Base-by-base conservation (phyloP, 352 stramenopile genomes). In the Pythium apleroticum region DNA sequence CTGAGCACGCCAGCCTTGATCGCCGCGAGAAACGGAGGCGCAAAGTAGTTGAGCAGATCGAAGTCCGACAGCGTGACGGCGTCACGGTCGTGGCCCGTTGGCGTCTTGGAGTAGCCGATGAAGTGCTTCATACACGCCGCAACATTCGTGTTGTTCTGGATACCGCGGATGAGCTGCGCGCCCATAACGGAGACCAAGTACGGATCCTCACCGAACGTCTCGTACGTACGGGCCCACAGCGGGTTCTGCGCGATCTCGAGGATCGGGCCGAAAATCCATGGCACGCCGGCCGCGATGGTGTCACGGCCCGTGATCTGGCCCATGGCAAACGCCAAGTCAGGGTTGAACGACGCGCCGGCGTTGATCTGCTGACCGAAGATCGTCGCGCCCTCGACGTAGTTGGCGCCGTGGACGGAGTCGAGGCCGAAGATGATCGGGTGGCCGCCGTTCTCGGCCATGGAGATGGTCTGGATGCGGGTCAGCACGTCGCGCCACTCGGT, bases 71-170 rank as follows among this genome's bases (percentile, higher is more conserved):
- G 57, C 0, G 81, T 85, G 48, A 96, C 90, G 4, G 73, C 81
- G 2, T 78, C 80, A 17, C 87, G 83, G 59, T 98, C 91, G 54
- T 98, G 80, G 0, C 91, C 91, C 0, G 77, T 89, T 2, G 83
- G 75, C 0, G 85, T 93, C 62, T 91, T 89, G 10, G 86, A 94
- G 70, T 97, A 97, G 28, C 71, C 90, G 60, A 97, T 90, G 61
- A 96, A 78, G 65, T 97, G 89, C 63, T 97, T 97, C 77, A 96
- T 91, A 56, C 89, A 96, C 9, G 90, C 86, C 8, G 89, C 83
- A 12, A 52, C 30, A 20, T 65, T 43, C 17, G 41, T 52, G 53
- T 78, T 78, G 50, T 27, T 62, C 53, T 81, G 74, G 15, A 81
- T 63, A 14, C 74, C 85, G 22, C 66, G 41, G 48, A 90, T 81